A percentile compares a stretch with the other conserved stretches of the same genome.
Conservation (phyloP, 164 flowering plant species). For the Liriodendron chinense region DNA sequence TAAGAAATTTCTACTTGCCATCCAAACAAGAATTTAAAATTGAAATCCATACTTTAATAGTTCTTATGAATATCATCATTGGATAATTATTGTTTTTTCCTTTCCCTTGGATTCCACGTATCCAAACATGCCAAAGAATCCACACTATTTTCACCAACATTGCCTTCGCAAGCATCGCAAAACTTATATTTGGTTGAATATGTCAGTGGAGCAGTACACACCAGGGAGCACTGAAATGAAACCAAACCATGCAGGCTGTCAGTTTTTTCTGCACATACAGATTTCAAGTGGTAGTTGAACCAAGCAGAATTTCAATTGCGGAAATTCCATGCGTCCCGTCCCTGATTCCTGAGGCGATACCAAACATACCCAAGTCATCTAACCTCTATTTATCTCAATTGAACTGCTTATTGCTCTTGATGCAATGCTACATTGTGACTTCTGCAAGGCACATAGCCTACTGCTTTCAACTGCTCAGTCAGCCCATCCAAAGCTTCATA, state of each 20-base stretch:
- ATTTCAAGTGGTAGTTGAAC: not conserved
- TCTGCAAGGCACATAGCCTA: constrained; percentile 3
- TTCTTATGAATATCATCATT: too few species aligned
- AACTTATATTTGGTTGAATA: not conserved
- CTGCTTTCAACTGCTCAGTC: constrained; percentile 27
- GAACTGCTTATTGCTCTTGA: not conserved
- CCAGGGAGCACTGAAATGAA: not conserved
- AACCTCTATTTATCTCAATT: not conserved
- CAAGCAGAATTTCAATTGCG: too few species aligned
- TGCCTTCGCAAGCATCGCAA: not conserved
- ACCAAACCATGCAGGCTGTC: not conserved
- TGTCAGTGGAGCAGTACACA: not conserved
- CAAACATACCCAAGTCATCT: too few species aligned
- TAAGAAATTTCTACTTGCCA: too few species aligned
- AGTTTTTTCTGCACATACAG: not conserved
- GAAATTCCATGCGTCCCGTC: too few species aligned
- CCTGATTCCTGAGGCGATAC: too few species aligned
- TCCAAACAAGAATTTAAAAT: too few species aligned
- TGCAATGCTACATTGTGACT: not conserved
- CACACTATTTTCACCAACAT: not conserved
- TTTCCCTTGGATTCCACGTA: too few species aligned
- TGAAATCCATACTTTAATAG: too few species aligned
- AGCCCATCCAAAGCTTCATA: constrained; percentile 31
- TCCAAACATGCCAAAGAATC: too few species aligned
- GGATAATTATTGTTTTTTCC: too few species aligned